These are phyloP conservation scores for Auricularia cornea DNA, from an alignment of 768 basidiomycete species.

Conservation along the genomic window DNA sequence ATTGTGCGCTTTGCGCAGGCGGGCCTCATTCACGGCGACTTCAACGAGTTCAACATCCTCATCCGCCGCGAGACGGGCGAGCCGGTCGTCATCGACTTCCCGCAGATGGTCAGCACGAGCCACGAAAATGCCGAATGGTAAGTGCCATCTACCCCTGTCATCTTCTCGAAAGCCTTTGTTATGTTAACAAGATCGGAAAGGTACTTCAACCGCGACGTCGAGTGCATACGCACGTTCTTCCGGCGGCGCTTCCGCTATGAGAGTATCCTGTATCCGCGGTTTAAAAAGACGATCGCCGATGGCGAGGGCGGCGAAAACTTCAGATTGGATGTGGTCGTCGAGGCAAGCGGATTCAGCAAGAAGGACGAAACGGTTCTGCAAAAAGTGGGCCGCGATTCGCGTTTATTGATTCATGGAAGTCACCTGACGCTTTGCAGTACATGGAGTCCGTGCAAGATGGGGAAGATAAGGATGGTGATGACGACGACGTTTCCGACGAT, in stretches of 20 bases:
- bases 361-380: slow-evolving; percentile 77
- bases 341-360: slow-evolving; percentile 87
- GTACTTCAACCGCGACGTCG: slow-evolving; percentile 99
- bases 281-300: slow-evolving; percentile 53
- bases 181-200: too few species aligned
- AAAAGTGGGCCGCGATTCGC: slow-evolving; percentile 56
- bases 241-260: slow-evolving; percentile 86
- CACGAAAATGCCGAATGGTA: slow-evolving; percentile 96
- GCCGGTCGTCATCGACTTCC: slow-evolving; percentile 94
- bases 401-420: slow-evolving; percentile 12
- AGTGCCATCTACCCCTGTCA: too few species aligned
- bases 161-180: too few species aligned
- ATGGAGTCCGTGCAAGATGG: slow-evolving; percentile 45
- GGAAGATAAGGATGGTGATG: slow-evolving; percentile 25
- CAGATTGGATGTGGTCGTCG: slow-evolving; percentile 81
- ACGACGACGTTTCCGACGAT: slow-evolving; percentile 30
- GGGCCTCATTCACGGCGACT: slow-evolving; percentile 98
- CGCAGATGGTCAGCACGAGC: slow-evolving; percentile 97
- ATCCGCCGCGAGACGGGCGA: slow-evolving; percentile 68
- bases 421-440: slow-evolving; percentile 39
- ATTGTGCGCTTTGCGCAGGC: slow-evolving; percentile 90
- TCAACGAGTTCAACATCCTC: slow-evolving; percentile 98
- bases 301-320: slow-evolving; percentile 41
- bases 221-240: slow-evolving; percentile 93
- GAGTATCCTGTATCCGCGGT: slow-evolving; percentile 79